These are phyloP conservation scores for Penicillium canariense DNA, from an alignment of 495 filamentous ascomycete genomes.

Conservation along the genomic window DNA sequence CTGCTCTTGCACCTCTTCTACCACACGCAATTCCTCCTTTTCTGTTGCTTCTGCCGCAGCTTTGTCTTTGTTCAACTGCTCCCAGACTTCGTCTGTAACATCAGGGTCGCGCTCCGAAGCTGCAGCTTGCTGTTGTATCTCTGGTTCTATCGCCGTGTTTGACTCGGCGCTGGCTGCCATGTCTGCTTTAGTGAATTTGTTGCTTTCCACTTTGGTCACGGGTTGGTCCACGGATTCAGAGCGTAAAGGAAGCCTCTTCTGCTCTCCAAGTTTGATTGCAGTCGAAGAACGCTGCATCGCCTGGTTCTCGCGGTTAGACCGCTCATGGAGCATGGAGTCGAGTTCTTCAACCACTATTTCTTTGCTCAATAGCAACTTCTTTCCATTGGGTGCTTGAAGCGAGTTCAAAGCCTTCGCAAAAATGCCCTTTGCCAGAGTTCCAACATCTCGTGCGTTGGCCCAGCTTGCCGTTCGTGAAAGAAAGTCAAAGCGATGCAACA, in stretches of 20 bases:
- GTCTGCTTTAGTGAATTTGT: background rate
- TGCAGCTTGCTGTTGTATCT: slow-evolving; percentile 6
- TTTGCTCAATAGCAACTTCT: slow-evolving; percentile 29
- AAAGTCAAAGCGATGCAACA: slow-evolving; percentile 38
- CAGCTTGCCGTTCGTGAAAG: slow-evolving; percentile 53
- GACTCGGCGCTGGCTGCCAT: background rate
- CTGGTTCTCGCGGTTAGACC: slow-evolving; percentile 3
- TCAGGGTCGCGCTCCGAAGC: slow-evolving; percentile 47
- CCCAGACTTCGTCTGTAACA: slow-evolving; percentile 61
- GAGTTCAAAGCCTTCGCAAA: slow-evolving; percentile 41
- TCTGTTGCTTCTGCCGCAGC: slow-evolving; percentile 27
- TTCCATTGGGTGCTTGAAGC: slow-evolving; percentile 1
- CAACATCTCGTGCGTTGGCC: slow-evolving; percentile 68
- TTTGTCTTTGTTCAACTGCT: slow-evolving; percentile 53
- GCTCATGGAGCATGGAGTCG: slow-evolving; percentile 45
- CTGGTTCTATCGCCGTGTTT: background rate
- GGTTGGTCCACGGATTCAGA: background rate
- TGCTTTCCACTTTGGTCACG: background rate
- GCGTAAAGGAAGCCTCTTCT: background rate
- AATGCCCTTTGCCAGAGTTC: slow-evolving; percentile 53
- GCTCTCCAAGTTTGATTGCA: background rate
- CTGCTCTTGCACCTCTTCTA: slow-evolving; percentile 4
- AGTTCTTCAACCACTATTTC: slow-evolving; percentile 36
- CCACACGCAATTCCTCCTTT: slow-evolving; percentile 5
- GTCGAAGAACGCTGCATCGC: background rate